Conservation (phyloP, 495 filamentous ascomycete genomes). For the Aspergillus hancockii region DNA sequence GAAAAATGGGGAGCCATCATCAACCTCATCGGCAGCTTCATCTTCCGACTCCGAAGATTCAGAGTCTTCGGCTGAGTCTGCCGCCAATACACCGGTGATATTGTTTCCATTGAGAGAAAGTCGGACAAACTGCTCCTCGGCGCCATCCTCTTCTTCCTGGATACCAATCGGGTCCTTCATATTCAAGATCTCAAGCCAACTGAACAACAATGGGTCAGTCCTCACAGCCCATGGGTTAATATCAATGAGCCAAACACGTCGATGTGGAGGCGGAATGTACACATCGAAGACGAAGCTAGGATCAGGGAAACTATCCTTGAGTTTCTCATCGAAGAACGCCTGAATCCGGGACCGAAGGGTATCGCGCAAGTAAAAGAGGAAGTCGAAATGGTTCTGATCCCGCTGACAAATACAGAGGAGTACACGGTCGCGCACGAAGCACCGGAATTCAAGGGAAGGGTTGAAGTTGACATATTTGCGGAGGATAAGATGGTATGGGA, state of each 20-base stretch:
- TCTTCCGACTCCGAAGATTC: conserved; percentile 28
- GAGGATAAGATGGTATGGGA: conserved; percentile 72
- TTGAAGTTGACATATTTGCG: conserved; percentile 86
- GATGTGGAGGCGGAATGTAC: conserved; percentile 78
- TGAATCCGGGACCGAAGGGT: conserved; percentile 62
- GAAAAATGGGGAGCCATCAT: conserved; percentile 57
- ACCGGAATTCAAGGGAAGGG: conserved; percentile 89
- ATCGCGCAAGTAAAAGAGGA: conserved; percentile 65
- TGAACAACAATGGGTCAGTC: conserved; percentile 87
- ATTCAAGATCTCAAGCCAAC: conserved; percentile 82
- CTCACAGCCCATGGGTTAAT: conserved; percentile 93
- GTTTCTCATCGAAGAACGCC: conserved; percentile 69
- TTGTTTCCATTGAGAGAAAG: conserved; percentile 38
- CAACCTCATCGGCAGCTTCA: conserved; percentile 45
- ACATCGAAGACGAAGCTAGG: conserved; percentile 84
- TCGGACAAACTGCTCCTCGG: conserved; percentile 39
- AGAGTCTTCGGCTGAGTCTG: conserved; percentile 25
- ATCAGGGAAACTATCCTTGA: conserved; percentile 80
- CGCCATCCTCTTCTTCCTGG: conserved; percentile 35
- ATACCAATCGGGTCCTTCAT: conserved; percentile 57
- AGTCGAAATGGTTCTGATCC: conserved; percentile 87
- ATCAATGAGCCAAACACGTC: conserved; percentile 83
- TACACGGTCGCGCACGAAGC: conserved; percentile 79
- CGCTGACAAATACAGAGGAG: conserved; percentile 86
- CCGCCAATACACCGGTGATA: conserved; percentile 8